Evolutionary conservation across 768 basidiomycete genomes (phyloP), one percentile per base, ranked within the genome.

Genomic region (Tulasnella sp.): DNA sequence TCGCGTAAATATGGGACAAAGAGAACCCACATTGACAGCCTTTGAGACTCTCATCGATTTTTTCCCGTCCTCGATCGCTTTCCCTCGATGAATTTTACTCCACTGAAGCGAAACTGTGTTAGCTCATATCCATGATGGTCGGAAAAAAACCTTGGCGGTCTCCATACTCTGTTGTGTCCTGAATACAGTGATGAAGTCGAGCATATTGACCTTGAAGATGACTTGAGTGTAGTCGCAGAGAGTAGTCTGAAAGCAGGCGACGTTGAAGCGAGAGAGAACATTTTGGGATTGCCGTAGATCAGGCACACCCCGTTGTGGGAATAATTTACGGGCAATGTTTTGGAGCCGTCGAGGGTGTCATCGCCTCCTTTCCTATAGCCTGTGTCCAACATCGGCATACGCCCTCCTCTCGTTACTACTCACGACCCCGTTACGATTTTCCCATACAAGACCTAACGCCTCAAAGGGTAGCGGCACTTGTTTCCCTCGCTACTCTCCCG

Each of bases 31-130:
- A 68, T 67, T 75, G 36, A 75, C 67, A 42, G 54, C 58, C 25
- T 69, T 67, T 36, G 74, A 75, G 58, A 67, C 70, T 37, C 54
- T 11, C 37, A n/a, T 22, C 9, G 74, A 75, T 68, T 75, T 75
- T 38, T 75, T 75, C 12, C 12, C 38, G 67, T 75, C 74, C 64
- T 75, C 58, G 29, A 75, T 54, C 7, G 58, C 74, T 67, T 75
- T 75, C 8, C 74, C 64, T 34, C 67, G 54, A 67, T 67, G 67
- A 40, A 75, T 75, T 75, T 75, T 75, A 25, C 58, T 67, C 74
- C 74, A 75, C 58, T 67, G n/a, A 45, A 37, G 34, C n/a, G 7
- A 31, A 72, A 31, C 25, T 11, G 29, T 5, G 49, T 17, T 19
- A 52, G 49, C 17, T 52, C 49, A 52, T 17, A 15, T n/a, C 19